Percentiles rank a stretch among this genome's conserved stretches.
Evolutionary conservation across 768 basidiomycete species (phyloP).

Genomic region (Sporobolomyces phaffii): DNA sequence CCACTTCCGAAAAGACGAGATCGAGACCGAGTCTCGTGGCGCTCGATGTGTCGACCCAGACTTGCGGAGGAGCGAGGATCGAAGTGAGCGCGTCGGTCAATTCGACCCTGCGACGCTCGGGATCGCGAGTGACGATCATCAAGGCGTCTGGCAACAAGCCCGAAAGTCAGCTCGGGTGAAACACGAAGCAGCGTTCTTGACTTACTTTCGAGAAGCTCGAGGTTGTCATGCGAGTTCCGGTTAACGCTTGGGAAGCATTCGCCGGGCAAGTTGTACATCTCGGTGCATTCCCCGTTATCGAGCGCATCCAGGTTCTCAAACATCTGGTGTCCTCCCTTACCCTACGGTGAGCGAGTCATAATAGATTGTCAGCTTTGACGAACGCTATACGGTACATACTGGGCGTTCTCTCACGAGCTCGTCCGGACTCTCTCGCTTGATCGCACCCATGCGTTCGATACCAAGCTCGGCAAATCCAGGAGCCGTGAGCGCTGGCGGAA

Average conservation of each 20-base stretch:
- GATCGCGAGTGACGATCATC: background rate
- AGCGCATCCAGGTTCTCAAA: slow-evolving; percentile 4
- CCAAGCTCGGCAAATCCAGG: slow-evolving; percentile 10
- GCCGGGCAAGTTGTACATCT: background rate
- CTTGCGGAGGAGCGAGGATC: slow-evolving; percentile 10
- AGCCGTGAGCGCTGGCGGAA: slow-evolving; percentile 8
- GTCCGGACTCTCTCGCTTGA: background rate
- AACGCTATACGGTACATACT: too few relatives aligned
- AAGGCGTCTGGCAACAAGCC: background rate
- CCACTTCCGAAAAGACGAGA: slow-evolving; percentile 9
- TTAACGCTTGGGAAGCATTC: background rate
- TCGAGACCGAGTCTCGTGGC: slow-evolving; percentile 17
- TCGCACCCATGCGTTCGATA: background rate
- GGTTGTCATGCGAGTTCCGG: slow-evolving; percentile 1
- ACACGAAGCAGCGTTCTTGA: too few relatives aligned
- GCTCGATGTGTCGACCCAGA: background rate
- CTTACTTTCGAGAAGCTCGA: slow-evolving; percentile 12
- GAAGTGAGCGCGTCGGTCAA: slow-evolving; percentile 21
- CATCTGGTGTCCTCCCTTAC: background rate
- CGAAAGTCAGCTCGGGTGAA: background rate
- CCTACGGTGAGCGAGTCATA: too few relatives aligned
- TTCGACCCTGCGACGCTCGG: background rate
- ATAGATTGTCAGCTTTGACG: too few relatives aligned
- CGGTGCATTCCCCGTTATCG: background rate
- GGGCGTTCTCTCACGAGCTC: background rate